These are phyloP conservation scores for Phlyctochytrium bullatum DNA, from an alignment of 192 early-diverging fungal species.

Conservation along the genomic window DNA sequence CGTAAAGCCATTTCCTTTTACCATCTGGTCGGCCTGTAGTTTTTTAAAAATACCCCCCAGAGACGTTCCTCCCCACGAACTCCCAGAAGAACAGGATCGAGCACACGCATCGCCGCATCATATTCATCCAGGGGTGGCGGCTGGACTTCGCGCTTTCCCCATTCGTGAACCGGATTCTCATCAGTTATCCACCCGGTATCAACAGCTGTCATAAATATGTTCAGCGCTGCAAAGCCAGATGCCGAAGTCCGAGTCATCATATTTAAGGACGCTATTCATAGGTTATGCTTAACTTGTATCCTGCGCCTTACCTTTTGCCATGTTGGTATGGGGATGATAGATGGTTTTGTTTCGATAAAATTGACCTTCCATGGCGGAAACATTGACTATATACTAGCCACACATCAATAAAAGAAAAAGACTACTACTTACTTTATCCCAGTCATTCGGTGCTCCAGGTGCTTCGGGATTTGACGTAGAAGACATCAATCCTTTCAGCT, in stretches of 20 bases:
- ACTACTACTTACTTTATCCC: slow-evolving; percentile 30
- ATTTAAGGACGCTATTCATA: slow-evolving; percentile 44
- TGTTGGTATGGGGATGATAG: slow-evolving; percentile 48
- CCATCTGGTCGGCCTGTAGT: slow-evolving; percentile 53
- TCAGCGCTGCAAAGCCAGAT: slow-evolving; percentile 39
- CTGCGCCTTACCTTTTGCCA: slow-evolving; percentile 37
- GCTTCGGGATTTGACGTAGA: slow-evolving; percentile 18
- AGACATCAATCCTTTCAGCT: slow-evolving; percentile 50
- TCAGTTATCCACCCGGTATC: slow-evolving; percentile 64
- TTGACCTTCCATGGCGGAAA: slow-evolving; percentile 59
- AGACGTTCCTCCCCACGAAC: slow-evolving; percentile 45
- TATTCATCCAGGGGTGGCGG: slow-evolving; percentile 56
- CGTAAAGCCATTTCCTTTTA: no score
- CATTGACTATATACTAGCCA: slow-evolving; percentile 53
- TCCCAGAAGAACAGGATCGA: slow-evolving; percentile 53
- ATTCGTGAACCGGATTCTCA: slow-evolving; percentile 51
- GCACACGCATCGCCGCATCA: slow-evolving; percentile 53
- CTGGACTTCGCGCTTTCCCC: slow-evolving; percentile 36
- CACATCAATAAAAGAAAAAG: slow-evolving; percentile 1
- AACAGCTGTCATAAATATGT: slow-evolving; percentile 58
- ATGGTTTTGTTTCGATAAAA: slow-evolving; percentile 53
- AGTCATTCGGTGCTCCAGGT: slow-evolving; percentile 9
- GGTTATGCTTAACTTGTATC: slow-evolving; percentile 4
- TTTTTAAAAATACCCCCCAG: slow-evolving; percentile 58
- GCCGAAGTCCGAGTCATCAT: slow-evolving; percentile 58